Conservation (phyloP, 257 asterid genomes). For the Ocimum tenuiflorum region DNA sequence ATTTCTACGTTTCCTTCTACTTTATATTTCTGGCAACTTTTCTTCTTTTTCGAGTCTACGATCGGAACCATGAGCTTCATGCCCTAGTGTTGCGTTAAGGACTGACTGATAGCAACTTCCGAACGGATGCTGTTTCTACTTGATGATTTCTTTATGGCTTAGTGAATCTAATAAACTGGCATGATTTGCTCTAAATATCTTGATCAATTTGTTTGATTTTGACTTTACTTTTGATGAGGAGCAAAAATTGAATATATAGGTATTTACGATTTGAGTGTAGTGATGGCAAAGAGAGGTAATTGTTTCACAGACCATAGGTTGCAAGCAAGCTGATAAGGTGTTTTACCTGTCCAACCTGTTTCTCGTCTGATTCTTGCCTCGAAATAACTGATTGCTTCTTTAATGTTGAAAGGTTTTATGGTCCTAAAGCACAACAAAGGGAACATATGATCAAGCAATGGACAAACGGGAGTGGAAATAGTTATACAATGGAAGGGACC, state of each 20-base stretch:
- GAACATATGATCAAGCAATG: conserved; percentile 82
- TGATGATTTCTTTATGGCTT: background rate
- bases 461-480: conserved; percentile 74
- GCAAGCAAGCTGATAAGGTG: conserved; percentile 61
- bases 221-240: conserved; percentile 32
- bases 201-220: background rate
- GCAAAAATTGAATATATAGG: conserved; percentile 47
- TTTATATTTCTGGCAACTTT: background rate
- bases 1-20: background rate
- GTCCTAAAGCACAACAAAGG: conserved; percentile 81
- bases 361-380: background rate
- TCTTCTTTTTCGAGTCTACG: background rate
- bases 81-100: background rate
- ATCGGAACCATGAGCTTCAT: background rate
- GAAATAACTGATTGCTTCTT: background rate
- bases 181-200: background rate
- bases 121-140: background rate
- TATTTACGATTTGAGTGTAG: too few species aligned
- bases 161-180: background rate
- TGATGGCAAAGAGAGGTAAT: conserved; percentile 62
- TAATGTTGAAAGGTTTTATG: conserved; percentile 44
- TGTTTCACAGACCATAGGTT: conserved; percentile 51
- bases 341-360: background rate
- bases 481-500: conserved; percentile 79
- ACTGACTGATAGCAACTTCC: background rate